Base-by-base conservation (phyloP, 805 yeast species). In the Wickerhamiella australiensis region DNA sequence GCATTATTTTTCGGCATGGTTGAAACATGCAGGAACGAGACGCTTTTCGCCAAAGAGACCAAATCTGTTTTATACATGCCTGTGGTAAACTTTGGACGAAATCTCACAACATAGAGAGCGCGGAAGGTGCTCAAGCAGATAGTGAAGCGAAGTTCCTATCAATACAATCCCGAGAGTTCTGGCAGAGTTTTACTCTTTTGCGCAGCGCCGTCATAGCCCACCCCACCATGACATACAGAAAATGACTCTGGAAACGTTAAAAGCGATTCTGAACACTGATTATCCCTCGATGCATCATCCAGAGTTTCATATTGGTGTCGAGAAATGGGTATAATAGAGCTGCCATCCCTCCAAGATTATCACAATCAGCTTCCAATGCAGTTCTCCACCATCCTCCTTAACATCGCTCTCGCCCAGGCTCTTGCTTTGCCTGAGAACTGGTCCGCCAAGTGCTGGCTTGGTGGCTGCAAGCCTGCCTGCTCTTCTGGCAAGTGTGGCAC, bases 361-460 rank as follows among this genome's bases (percentile, higher is more conserved):
- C 33, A 41, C 35, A 9, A 31, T 8, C 35, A 12, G 35, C 35
- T 31, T 31, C 33, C 44, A 41, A 41, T 41, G 44, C 44, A 41
- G 22, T 3, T 25, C 33, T 41, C 44, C 17, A 23, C 44, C 20
- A 3, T 41, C n/a, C 33, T 41, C 33, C 33, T 41, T 21, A 41
- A 41, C 44, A 5, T 41, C 33, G 44, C 44, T 23, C 33, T 41
- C 33, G 44, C 44, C 33, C 31, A 41, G 12, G 44, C 44, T 8
- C 27, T 41, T 15, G 44, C 44, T 18, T 9, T 41, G 5, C 44
- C 44, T n/a, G 22, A 25, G 22, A 13, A 31, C 35, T 31, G 35
- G 35, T 31, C 35, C 5, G 35, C 15, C 13, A 31, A 31, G 35
- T 31, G 35, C 35, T 31, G 35, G 35, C 5, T n/a, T 12, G 35